Conservation (phyloP, 305 asterid species). For the Fraxinus platypoda region DNA sequence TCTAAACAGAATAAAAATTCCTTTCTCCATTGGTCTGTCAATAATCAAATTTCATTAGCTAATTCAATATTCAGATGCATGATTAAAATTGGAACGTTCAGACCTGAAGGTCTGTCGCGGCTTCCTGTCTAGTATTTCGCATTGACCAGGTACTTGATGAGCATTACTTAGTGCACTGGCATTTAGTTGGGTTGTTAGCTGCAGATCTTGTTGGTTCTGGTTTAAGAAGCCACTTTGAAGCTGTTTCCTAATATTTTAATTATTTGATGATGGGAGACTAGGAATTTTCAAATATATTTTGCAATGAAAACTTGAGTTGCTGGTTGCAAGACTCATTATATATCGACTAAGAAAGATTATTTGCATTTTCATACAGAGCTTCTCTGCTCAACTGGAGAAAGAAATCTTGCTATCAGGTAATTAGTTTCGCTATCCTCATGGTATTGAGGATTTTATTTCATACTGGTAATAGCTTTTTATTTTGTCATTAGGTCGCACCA, state of each 20-base stretch:
- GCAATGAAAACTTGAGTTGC: constrained; percentile 2
- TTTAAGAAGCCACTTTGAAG: constrained; percentile 20
- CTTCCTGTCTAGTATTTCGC: neutral
- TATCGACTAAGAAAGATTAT: constrained; percentile 18
- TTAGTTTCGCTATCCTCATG: constrained; percentile 15
- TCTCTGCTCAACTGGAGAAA: constrained; percentile 88
- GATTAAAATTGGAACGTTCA: neutral
- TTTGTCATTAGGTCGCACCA: neutral
- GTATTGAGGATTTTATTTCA: constrained; percentile 12
- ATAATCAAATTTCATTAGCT: constrained; percentile 6
- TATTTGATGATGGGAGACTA: constrained; percentile 4
- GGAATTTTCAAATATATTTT: neutral
- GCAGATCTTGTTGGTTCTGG: constrained; percentile 8
- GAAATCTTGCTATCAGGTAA: constrained; percentile 89
- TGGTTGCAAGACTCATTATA: constrained; percentile 11
- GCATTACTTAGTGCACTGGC: neutral
- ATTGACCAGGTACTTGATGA: neutral
- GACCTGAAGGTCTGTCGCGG: neutral
- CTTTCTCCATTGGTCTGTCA: neutral
- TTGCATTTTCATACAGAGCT: constrained; percentile 53
- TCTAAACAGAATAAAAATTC: neutral
- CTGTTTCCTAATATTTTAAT: constrained; percentile 9
- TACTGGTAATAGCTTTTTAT: constrained; percentile 1
- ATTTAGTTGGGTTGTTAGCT: constrained; percentile 9
- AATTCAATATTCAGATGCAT: constrained; percentile 7